Evolutionary conservation across 176 grass and related monocot species (phyloP), one percentile per base, ranked within the genome.

Genomic region (Aechmea fasciata): DNA sequence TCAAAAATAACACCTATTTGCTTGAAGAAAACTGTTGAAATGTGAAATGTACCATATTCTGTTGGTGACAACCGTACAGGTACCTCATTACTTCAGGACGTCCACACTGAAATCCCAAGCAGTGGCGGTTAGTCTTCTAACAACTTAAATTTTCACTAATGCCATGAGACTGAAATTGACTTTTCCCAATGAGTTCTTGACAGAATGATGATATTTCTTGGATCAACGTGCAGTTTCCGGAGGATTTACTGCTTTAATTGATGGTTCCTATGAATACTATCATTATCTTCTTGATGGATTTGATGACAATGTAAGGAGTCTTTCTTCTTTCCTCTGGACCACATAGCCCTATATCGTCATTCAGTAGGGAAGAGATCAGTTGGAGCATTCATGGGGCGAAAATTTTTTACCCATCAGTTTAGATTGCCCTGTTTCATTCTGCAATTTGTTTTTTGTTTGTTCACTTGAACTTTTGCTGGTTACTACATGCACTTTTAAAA

Each of bases 181-280:
- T 67, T 71, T 11, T 9, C 15, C 14, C 14, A 66, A 54, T 15
- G 77, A 20, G 9, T 51, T 54, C 2, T 73, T 73, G 66, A 26
- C 23, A 59, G n/a, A 48, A 53, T 59, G 52, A 63, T 80, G 19
- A 65, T 49, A 69, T 71, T 48, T 49, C 66, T 51, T 83, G 15
- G 51, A 26, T 69, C 26, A 11, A 61, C 76, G 83, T 92, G 86
- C 82, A 96, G 92, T 97, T 78, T 87, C 86, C 79, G 86, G 86
- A 73, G 89, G 93, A 68, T 80, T 81, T 68, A 70, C 73, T 49
- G 92, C 93, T 63, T 66, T 87, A 71, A 90, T 90, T 67, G 93
- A 97, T 75, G 86, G 93, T 69, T 97, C 89, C 2, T 97, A 97
- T 81, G 86, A 92, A 83, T 97, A 97, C 73, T 97, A 90, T 72